phyloP scores from a whole-genome alignment of 208 protist species.

The Leishmania turanica region DNA sequence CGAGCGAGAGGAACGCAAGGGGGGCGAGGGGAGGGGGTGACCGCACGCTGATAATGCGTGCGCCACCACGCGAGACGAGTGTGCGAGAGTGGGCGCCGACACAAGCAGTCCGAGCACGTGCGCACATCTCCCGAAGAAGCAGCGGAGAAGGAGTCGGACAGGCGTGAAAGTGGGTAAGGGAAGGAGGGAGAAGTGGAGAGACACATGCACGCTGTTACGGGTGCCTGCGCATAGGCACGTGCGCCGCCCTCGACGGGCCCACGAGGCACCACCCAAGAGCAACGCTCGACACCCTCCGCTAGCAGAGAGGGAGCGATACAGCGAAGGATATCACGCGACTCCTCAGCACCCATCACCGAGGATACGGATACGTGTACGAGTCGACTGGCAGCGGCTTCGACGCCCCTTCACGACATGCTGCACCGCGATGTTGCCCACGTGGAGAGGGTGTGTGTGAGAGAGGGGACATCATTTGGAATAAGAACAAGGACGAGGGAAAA shows the following conservation, averaged over 20 bases:
- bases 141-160: neutral
- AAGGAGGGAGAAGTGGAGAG: neutral
- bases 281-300: neutral
- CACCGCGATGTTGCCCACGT: neutral
- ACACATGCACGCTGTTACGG: neutral
- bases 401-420: neutral
- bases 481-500: neutral
- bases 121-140: neutral
- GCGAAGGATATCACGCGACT: neutral
- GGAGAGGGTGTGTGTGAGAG: conserved; percentile 1
- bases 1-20: neutral
- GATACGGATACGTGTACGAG: neutral
- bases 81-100: neutral
- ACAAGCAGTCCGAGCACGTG: too few species aligned
- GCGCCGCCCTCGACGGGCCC: neutral
- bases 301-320: neutral
- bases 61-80: neutral
- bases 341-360: neutral
- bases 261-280: neutral
- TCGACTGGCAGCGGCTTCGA: neutral
- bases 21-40: neutral
- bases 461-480: neutral
- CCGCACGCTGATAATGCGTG: neutral
- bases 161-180: neutral
- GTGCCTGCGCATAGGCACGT: neutral